These are phyloP conservation scores for Neodidymelliopsis sp. DNA, from an alignment of 2,329 filamentous ascomycete species.

Conservation along the genomic window DNA sequence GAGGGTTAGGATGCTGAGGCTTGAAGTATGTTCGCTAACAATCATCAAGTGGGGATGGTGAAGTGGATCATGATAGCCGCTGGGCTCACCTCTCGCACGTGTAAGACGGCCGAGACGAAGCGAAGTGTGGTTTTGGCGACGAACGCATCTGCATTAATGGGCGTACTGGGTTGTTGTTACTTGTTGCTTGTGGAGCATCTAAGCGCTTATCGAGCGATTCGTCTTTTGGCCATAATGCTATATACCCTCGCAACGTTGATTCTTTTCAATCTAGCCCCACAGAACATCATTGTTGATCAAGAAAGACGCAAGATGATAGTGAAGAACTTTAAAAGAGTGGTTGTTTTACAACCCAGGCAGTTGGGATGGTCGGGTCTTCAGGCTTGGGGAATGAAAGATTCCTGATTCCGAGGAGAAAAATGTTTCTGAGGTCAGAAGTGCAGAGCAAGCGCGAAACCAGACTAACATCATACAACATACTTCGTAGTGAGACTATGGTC, in stretches of 20 bases:
- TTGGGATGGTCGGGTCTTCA: too few species aligned
- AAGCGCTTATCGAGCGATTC: not conserved
- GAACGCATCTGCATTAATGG: not conserved
- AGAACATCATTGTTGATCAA: too few species aligned
- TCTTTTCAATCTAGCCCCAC: not conserved
- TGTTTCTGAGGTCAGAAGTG: too few species aligned
- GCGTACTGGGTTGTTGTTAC: not conserved
- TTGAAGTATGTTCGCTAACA: conserved; percentile 25
- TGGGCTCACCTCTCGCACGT: conserved; percentile 41
- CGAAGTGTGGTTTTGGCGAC: too few species aligned
- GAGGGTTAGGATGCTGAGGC: not conserved
- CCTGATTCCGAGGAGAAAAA: too few species aligned
- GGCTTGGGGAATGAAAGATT: too few species aligned
- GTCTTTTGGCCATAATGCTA: not conserved
- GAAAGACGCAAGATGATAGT: too few species aligned
- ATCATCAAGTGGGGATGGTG: conserved; percentile 34
- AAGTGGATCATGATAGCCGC: conserved; percentile 32
- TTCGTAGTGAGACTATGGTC: too few species aligned
- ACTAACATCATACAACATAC: too few species aligned
- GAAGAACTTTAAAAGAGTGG: too few species aligned
- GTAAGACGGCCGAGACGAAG: not conserved
- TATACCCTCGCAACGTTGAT: conserved; percentile 6
- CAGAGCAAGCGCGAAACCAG: too few species aligned
- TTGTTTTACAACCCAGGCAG: too few species aligned
- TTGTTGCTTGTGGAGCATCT: not conserved